Conservation (phyloP, 1,139 yeast species). For the Debaryomyces nepalensis region DNA sequence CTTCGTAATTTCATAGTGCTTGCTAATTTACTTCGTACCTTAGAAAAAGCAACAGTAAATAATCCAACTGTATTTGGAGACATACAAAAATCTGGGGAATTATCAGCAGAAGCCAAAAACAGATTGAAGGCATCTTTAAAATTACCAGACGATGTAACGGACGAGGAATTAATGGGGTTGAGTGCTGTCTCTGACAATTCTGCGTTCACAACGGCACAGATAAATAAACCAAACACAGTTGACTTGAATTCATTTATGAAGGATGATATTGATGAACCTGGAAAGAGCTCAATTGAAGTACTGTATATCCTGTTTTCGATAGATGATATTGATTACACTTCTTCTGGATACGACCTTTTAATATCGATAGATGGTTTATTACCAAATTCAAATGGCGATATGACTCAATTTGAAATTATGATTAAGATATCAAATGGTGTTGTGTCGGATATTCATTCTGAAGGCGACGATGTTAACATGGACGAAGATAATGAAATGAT, state of each 20-base stretch:
- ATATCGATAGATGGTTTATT: conserved; percentile 29
- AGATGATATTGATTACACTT: conserved; percentile 30
- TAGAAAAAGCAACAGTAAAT: conserved; percentile 9
- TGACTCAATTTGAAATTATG: conserved; percentile 20
- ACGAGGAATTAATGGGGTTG: conserved; percentile 45
- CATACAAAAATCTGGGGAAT: conserved; percentile 1
- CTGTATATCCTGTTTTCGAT: conserved; percentile 27
- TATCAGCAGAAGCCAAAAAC: conserved; percentile 29
- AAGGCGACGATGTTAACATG: conserved; percentile 27
- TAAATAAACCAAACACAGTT: conserved; percentile 20
- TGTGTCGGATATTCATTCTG: conserved; percentile 16
- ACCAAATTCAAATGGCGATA: not conserved
- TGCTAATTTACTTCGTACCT: conserved; percentile 20
- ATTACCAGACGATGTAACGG: conserved; percentile 42
- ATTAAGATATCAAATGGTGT: conserved; percentile 40
- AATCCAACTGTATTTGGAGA: not conserved
- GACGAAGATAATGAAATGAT: conserved; percentile 14
- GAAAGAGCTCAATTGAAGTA: conserved; percentile 9
- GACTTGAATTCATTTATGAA: conserved; percentile 31
- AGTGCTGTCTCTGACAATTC: conserved; percentile 33
- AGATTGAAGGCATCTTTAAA: conserved; percentile 43
- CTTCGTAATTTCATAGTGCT: conserved; percentile 39
- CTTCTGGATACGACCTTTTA: conserved; percentile 27
- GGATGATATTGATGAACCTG: conserved; percentile 16
- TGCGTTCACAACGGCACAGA: conserved; percentile 25